Conservation (phyloP, 2,329 filamentous ascomycete species). For the Aspergillus sp. region DNA sequence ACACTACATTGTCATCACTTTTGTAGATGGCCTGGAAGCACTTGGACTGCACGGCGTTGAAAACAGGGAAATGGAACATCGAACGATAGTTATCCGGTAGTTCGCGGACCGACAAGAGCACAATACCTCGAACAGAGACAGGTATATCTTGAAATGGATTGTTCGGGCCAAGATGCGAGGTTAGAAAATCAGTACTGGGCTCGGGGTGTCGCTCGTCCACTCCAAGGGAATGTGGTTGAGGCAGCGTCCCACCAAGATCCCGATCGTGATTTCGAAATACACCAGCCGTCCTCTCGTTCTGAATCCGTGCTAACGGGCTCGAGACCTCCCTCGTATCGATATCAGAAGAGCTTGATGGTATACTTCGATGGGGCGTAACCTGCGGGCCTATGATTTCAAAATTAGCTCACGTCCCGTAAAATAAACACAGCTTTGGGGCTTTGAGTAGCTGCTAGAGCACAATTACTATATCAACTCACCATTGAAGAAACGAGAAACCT, state of each 20-base stretch:
- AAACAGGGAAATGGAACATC: constrained; percentile 70
- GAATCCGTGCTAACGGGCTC: constrained; percentile 33
- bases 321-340: constrained; percentile 22
- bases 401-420: not conserved
- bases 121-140: constrained; percentile 56
- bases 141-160: constrained; percentile 27
- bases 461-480: constrained; percentile 22
- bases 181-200: not conserved
- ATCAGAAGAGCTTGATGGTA: constrained; percentile 31
- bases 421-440: not conserved
- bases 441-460: too few species aligned
- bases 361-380: constrained; percentile 21
- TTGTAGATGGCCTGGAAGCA: constrained; percentile 68
- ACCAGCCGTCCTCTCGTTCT: constrained; percentile 12
- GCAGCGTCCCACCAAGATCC: not conserved
- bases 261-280: not conserved
- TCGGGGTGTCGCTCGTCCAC: not conserved
- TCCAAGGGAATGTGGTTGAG: not conserved
- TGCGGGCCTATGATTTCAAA: constrained; percentile 15
- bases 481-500: constrained; percentile 31
- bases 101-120: constrained; percentile 57
- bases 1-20: constrained; percentile 71
- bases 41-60: constrained; percentile 82
- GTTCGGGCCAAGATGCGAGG: not conserved
- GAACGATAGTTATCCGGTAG: constrained; percentile 69